Base-by-base conservation (phyloP, 345 rosid genomes). In the Clarkia xantiana region DNA sequence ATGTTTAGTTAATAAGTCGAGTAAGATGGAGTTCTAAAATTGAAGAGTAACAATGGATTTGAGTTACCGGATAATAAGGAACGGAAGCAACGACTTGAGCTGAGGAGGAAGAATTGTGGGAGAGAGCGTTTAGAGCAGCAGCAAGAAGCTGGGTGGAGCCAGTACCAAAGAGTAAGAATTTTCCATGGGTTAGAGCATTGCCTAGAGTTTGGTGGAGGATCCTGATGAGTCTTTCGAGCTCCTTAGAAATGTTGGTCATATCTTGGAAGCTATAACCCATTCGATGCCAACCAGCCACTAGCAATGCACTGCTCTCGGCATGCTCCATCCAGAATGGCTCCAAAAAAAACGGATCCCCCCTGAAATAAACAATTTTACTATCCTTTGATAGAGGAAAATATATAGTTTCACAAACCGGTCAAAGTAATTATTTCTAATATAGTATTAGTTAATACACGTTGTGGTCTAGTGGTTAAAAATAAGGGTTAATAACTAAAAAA, bases 131-230 rank as follows among this genome's bases (percentile, higher is more conserved):
- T 41, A 71, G 82, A 10, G 85, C 80, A 3, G 89, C 89, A 56
- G 62, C 71, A 16, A 86, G 75, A 49, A 86, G 71, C 14, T 80
- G 84, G 41, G 84, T 80, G 1, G 80, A 67, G 41, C 96, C 94
- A 9, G 60, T 66, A n/a, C 95, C 93, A 34, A 76, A 80, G 11
- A 74, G 2, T 5, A 82, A 45, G 19, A 40, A 79, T 62, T 63
- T 74, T 34, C 72, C 65, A 0, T 72, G 60, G 3, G 88, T 67
- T 5, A 67, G 59, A 25, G 91, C 85, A 42, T 79, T 79, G 51
- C 88, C 84, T 7, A 74, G 71, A 16, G 39, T 6, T 40, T 57
- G 44, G 50, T 86, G 95, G 16, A 82, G 52, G 20, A 63, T 58
- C 6, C 74, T 68, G 60, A 82, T 74, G 48, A 40, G 62, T 15